Evolutionary conservation across 2,329 filamentous ascomycete genomes (phyloP), one percentile per base, ranked within the genome.

Genomic region (Penicillium corylophilum): DNA sequence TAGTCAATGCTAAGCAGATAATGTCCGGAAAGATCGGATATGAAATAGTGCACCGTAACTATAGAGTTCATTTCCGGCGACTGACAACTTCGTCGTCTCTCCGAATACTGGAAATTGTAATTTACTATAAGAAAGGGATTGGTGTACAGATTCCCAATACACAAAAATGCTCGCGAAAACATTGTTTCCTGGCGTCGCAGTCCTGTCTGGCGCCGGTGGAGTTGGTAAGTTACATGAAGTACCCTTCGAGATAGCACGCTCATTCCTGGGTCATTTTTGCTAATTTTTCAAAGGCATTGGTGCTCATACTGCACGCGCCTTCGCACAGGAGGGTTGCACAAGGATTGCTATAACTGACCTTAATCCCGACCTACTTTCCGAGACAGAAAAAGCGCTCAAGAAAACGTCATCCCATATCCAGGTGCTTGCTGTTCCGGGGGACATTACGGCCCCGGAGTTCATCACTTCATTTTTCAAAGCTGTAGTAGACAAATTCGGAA

Each of bases 161-260:
- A 29, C 12, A 12, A 31, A 31, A 31, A 31, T 31, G 28, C 28
- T 15, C 13, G 28, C 28, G 4, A 31, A 15, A 31, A 31, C 28
- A 31, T 15, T 60, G 16, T 74, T 79, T 43, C 75, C 75, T 5
- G 76, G 76, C 9, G 76, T 78, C 10, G 77, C 73, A 6, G 60
- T 79, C n/a, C 65, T 80, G 42, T 79, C 77, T 0, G 77, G 77
- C n/a, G 77, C 77, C 8, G 77, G 74, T 5, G 77, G 76, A 10
- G 77, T 74, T 55, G 75, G 75, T 77, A 62, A 41, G 38, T 18
- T 44, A 29, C 41, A 22, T 9, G 28, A 31, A 31, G 28, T 31
- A 31, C 28, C 10, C 28, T 29, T 29, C 28, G 28, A 31, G 28
- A 24, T 24, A 24, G 4, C 23, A 7, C 23, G 23, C 23, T 24